Conservation (phyloP, 2,329 filamentous ascomycete species). For the Botrytis elliptica region DNA sequence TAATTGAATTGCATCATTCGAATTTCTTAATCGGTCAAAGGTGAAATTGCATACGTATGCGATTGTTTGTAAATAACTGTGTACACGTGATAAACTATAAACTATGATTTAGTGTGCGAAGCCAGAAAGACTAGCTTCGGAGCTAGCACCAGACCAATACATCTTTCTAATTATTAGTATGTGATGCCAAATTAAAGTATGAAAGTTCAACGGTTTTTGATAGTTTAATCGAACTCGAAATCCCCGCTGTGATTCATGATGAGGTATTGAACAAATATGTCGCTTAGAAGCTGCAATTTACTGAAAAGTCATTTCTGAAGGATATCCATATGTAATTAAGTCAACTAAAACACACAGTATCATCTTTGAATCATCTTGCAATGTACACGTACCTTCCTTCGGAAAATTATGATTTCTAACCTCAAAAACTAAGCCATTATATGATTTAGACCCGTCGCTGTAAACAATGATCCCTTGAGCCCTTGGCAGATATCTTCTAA, state of each 20-base stretch:
- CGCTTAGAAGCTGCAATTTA: not conserved
- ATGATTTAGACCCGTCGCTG: not conserved
- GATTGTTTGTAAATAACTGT: not conserved
- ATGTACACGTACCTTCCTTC: not conserved
- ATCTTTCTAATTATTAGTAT: not conserved
- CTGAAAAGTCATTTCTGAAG: not conserved
- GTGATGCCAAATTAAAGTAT: fast-evolving
- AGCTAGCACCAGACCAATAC: not conserved
- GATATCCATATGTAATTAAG: not conserved
- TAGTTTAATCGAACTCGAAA: not conserved
- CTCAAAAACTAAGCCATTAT: not conserved
- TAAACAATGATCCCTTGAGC: fast-evolving
- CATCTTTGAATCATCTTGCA: no score
- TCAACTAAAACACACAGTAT: no score
- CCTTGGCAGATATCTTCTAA: not conserved
- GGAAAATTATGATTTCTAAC: not conserved
- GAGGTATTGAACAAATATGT: not conserved
- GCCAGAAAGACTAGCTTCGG: not conserved
- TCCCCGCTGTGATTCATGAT: not conserved
- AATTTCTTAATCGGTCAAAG: fast-evolving
- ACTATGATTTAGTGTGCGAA: not conserved
- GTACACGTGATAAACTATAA: no score
- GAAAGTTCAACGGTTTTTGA: not conserved
- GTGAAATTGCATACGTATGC: not conserved
- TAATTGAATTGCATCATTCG: not conserved